Evolutionary conservation across 176 grass and related monocot genomes (phyloP), one percentile per base, ranked within the genome.

Genomic region (Chrysopogon serrulatus): DNA sequence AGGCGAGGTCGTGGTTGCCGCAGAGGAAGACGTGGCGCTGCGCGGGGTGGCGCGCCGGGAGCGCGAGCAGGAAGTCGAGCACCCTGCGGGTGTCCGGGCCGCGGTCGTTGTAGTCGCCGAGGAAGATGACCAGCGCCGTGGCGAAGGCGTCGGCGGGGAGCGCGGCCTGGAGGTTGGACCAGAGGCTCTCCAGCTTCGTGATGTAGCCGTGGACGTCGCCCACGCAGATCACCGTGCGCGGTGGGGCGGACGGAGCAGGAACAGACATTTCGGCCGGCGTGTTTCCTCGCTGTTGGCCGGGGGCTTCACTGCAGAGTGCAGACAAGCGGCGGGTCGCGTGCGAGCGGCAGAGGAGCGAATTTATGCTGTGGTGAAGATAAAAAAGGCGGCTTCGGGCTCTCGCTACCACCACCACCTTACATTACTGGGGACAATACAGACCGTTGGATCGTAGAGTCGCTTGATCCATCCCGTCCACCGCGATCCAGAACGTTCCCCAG

Each of bases 1-100:
- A 98, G 71, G 91, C 91, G 63, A 98, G 13, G 73, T 98, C 96
- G 77, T 98, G 96, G 89, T 98, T 98, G 83, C 93, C 93, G 79
- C 96, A 98, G 59, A 98, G 92, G 77, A 93, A 95, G 76, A 95
- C 93, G 85, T 98, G 93, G 72, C 87, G 83, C 80, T 98, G 93
- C 12, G 53, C 56, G 13, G 96, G 96, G 54, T 93, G 71, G 30
- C 67, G 86, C 9, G 68, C 14, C 17, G 91, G 93, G 18, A 98
- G 93, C 14, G 85, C 73, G 65, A 95, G 23, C 49, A 95, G 93
- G 76, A 95, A 94, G 34, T 95, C 93, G 40, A 98, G 36, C 47
- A 98, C 89, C 42, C 80, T 21, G 42, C 85, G 83, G 18, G 93
- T 92, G 64, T 85, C 26, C 34, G 93, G 85, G 11, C 93, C 96